Percentiles rank a stretch among this genome's conserved stretches.
These are phyloP conservation scores for Ensete ventricosum DNA, from an alignment of 176 grass and related monocot genomes.

Conservation along the genomic window DNA sequence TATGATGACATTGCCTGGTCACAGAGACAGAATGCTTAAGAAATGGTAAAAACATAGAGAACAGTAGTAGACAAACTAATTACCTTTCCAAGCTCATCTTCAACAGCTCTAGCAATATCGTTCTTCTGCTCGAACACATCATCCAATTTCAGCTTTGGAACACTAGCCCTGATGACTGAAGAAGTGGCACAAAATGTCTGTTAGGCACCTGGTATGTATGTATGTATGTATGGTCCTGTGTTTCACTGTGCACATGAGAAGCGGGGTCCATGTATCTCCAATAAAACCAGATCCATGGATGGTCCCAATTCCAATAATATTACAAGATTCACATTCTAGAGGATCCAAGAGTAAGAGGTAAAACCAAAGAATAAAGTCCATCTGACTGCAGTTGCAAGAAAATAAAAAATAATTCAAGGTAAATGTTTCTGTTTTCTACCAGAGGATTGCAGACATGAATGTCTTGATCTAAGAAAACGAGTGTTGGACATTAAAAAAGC, in stretches of 20 bases:
- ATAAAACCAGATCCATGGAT: not conserved
- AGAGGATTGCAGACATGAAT: too few species aligned
- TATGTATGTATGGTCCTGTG: not conserved
- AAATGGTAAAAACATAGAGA: slow-evolving; percentile 6
- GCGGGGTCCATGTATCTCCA: too few species aligned
- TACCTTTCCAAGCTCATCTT: slow-evolving; percentile 85
- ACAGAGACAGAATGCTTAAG: slow-evolving; percentile 16
- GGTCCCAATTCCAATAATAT: too few species aligned
- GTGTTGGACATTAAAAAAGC: too few species aligned
- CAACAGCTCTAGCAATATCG: slow-evolving; percentile 74
- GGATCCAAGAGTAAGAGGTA: too few species aligned
- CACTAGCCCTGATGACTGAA: slow-evolving; percentile 76
- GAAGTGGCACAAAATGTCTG: slow-evolving; percentile 17
- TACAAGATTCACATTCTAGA: too few species aligned
- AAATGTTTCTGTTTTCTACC: too few species aligned
- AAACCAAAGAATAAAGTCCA: too few species aligned
- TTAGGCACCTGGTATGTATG: slow-evolving; percentile 9
- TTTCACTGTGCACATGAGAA: not conserved
- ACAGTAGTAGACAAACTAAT: slow-evolving; percentile 19
- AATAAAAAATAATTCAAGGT: too few species aligned
- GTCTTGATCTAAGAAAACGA: too few species aligned
- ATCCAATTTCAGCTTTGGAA: slow-evolving; percentile 87
- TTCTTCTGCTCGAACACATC: slow-evolving; percentile 83
- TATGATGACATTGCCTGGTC: slow-evolving; percentile 78
- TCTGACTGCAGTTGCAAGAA: too few species aligned